phyloP scores from a whole-genome alignment of 2,329 filamentous ascomycete genomes.

The Pseudogymnoascus sp. region DNA sequence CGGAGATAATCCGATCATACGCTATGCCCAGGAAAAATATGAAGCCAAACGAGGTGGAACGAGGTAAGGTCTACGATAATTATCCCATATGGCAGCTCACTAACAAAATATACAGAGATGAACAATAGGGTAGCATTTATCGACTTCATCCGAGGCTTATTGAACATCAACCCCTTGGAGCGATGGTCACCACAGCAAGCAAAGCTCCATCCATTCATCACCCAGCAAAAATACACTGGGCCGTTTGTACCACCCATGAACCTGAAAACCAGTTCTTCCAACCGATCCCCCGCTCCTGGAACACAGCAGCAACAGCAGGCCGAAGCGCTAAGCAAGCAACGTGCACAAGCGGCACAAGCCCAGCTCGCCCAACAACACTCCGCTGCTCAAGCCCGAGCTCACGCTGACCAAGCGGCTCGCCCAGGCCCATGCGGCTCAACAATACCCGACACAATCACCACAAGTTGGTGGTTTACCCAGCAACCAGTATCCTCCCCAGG shows the following conservation, averaged over 20 bases:
- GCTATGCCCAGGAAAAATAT: conserved; percentile 99
- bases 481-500: conserved; percentile 42
- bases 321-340: conserved; percentile 87
- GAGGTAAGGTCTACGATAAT: conserved; percentile 57
- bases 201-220: conserved; percentile 96
- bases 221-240: conserved; percentile 92
- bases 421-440: conserved; percentile 51
- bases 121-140: conserved; percentile 97
- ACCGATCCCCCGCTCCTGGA: conserved; percentile 82
- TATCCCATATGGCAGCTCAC: conserved; percentile 3
- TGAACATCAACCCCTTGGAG: conserved; percentile 93
- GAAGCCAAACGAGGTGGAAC: conserved; percentile 92
- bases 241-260: conserved; percentile 98
- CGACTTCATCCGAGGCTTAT: conserved; percentile 87
- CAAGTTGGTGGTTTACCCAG: conserved; percentile 36
- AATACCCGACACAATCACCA: conserved; percentile 11
- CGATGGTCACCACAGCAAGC: conserved; percentile 97
- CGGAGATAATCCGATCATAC: conserved; percentile 96
- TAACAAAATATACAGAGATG: conserved; percentile 63
- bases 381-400: conserved; percentile 50
- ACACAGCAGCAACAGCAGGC: conserved; percentile 95
- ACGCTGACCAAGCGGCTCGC: conserved; percentile 54
- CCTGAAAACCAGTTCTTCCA: conserved; percentile 76
- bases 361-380: conserved; percentile 26
- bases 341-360: conserved; percentile 64